Conservation (phyloP, 345 rosid species). For the Ailanthus altissimus region DNA sequence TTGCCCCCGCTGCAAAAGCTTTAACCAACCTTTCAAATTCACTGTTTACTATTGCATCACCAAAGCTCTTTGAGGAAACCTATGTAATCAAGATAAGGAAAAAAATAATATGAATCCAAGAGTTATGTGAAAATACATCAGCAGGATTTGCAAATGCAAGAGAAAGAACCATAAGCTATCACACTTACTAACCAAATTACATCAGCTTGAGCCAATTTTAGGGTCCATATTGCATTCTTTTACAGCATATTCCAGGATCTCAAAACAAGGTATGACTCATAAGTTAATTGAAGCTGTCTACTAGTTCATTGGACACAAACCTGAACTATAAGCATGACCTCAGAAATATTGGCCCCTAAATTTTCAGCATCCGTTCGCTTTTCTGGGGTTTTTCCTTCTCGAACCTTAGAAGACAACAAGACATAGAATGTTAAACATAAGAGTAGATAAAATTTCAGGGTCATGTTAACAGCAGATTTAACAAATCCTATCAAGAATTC, state of each 20-base stretch:
- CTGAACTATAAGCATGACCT: constrained; percentile 97
- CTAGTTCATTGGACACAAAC: constrained; percentile 42
- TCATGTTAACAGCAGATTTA: not conserved
- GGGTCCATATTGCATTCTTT: constrained; percentile 4
- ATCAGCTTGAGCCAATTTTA: constrained; percentile 13
- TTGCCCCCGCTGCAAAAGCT: constrained; percentile 70
- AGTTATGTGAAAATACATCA: constrained; percentile 8
- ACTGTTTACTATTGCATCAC: constrained; percentile 45
- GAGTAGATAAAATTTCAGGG: constrained; percentile 2
- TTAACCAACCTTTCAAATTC: constrained; percentile 70
- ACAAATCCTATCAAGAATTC: not conserved
- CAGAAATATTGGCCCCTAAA: constrained; percentile 50
- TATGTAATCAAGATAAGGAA: constrained; percentile 27
- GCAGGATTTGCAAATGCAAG: not conserved
- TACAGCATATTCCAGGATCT: constrained; percentile 4
- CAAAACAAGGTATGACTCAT: not conserved
- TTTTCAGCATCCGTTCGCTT: constrained; percentile 47
- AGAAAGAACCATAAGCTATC: constrained; percentile 12
- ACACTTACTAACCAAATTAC: not conserved
- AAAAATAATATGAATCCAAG: not conserved
- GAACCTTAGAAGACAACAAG: constrained; percentile 52
- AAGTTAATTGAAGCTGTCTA: constrained; percentile 2
- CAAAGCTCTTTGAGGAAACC: constrained; percentile 59
- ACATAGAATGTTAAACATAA: constrained; percentile 2
- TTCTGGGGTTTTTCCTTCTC: constrained; percentile 78